Evolutionary conservation across 208 protist species (phyloP), one percentile per base, ranked within the genome.

Genomic region (Trypanosoma cruzi): DNA sequence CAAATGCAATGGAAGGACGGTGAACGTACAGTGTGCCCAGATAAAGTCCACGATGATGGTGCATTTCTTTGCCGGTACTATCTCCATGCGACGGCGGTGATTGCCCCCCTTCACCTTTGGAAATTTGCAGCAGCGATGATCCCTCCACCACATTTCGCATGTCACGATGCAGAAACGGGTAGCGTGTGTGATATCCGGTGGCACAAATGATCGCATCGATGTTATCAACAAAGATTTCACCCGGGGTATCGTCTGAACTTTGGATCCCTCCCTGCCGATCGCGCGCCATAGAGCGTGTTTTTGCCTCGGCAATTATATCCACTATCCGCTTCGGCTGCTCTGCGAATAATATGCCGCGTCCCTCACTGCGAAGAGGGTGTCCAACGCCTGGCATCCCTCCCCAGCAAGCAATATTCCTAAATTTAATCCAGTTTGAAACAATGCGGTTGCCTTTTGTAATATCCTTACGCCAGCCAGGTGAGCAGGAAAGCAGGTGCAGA

Each of bases 181-280:
- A 93, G 36, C 87, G 85, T 37, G 68, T 55, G 4, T 64, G 81
- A 79, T 87, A 96, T 2, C 91, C 91, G 1, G 91, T 96, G 7
- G 88, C 91, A 55, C 71, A 91, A 61, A 96, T 82, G 22, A 96
- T 81, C 13, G 81, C 81, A 75, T 94, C 91, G 7, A 96, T 66
- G 42, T 84, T 63, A 59, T 93, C 83, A 16, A 94, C n/a, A 57
- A 94, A 85, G 7, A 79, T 69, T 14, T 76, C 85, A 5, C 71
- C 20, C 13, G 54, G 48, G 11, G 20, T 10, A 22, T 54, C 44
- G 28, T 48, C 32, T n/a, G 28, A 13, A 20, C 8, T 22, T 11
- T 36, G 34, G 22, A 4, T 52, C 20, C 24, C 50, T 10, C 44
- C 29, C 13, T 46, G 8, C 31, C 42, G 22, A 16, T 56, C 32